Evolutionary conservation across 495 filamentous ascomycete genomes (phyloP).

Genomic region (Parathielavia appendiculata): DNA sequence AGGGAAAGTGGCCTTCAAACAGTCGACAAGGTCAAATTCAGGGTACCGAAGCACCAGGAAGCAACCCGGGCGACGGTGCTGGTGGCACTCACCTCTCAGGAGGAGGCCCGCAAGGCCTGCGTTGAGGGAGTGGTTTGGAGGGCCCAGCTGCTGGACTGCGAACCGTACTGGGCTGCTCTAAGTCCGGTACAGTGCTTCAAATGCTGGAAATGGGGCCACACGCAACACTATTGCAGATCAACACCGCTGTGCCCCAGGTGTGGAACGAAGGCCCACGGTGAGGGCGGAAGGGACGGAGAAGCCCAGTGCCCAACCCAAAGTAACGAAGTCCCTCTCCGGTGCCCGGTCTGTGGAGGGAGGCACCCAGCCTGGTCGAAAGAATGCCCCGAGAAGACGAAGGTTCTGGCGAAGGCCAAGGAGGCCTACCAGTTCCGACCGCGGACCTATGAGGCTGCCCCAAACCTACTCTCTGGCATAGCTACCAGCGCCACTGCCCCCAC

Average conservation of each 20-base stretch:
- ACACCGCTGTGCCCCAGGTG: neutral
- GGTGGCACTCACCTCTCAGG: neutral
- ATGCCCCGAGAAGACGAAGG: neutral
- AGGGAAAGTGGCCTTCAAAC: no score
- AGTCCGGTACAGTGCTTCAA: neutral
- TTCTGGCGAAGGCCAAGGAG: no score
- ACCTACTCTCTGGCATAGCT: no score
- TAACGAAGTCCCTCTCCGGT: neutral
- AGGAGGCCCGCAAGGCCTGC: neutral
- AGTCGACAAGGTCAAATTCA: no score
- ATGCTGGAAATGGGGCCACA: conserved; percentile 8
- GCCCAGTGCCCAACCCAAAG: neutral
- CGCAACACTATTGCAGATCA: neutral
- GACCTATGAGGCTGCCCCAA: no score
- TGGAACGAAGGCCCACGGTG: neutral
- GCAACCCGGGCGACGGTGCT: neutral
- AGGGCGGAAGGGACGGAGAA: neutral
- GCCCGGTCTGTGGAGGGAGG: neutral
- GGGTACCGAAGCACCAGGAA: neutral
- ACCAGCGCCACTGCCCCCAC: no score
- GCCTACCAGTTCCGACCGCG: no score
- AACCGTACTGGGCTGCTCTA: conserved; percentile 3
- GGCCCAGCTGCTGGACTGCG: conserved; percentile 7
- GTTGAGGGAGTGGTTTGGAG: neutral
- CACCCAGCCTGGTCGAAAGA: neutral